Percentiles rank a stretch among this genome's conserved stretches.
Conservation (phyloP, 805 yeast species). For the Candida oleophila region DNA sequence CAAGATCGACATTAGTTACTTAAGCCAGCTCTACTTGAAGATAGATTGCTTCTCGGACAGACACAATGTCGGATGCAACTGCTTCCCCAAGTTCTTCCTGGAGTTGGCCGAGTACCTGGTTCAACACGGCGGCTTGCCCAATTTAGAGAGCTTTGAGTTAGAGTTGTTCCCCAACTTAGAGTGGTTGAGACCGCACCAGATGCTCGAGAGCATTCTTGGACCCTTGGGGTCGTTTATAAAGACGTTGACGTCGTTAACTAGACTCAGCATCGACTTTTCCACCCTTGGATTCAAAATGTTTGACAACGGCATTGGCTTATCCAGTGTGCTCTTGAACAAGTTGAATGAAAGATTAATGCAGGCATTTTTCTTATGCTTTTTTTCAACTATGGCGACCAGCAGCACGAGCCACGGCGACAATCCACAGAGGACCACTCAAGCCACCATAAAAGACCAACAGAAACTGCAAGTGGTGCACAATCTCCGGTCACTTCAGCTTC, state of each 20-base stretch:
- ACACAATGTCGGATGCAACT: conserved; percentile 18
- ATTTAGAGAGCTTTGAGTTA: conserved; percentile 25
- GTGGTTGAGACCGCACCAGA: conserved; percentile 36
- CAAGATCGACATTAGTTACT: conserved; percentile 23
- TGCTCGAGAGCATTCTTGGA: conserved; percentile 25
- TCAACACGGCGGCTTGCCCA: conserved; percentile 27
- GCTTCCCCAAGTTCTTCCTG: conserved; percentile 27
- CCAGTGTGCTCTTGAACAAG: conserved; percentile 27
- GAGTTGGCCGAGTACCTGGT: conserved; percentile 22
- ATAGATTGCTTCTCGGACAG: conserved; percentile 31
- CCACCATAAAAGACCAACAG: background rate
- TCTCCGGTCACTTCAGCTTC: conserved; percentile 25
- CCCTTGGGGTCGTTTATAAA: conserved; percentile 32
- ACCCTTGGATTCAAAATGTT: conserved; percentile 39
- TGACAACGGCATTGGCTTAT: conserved; percentile 28
- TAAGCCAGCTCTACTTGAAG: conserved; percentile 24
- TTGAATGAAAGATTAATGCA: conserved; percentile 34
- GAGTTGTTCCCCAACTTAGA: conserved; percentile 32
- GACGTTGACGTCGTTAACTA: conserved; percentile 19
- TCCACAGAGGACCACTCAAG: background rate
- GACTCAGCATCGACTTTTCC: conserved; percentile 30
- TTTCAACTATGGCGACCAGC: conserved; percentile 7
- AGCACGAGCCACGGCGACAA: conserved; percentile 1
- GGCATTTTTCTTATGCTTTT: conserved; percentile 31
- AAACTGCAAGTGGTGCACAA: conserved; percentile 4